A percentile compares a stretch with the other conserved stretches of the same genome.
phyloP scores from a whole-genome alignment of 768 basidiomycete species.

The Porpolomopsis calyptriformis region DNA sequence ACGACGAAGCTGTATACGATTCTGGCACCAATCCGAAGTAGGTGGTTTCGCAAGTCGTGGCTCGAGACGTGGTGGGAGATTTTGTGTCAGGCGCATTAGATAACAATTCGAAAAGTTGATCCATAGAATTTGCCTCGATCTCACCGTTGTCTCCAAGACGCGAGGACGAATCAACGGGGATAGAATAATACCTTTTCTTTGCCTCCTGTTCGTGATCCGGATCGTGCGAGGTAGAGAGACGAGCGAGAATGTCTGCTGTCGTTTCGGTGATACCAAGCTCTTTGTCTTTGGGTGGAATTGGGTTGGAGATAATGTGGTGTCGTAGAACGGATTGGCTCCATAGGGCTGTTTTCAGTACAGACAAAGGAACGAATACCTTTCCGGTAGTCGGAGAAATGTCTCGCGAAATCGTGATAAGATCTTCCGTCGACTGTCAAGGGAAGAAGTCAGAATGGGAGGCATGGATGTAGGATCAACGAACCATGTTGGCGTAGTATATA shows the following conservation, averaged over 20 bases:
- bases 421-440: conserved; percentile 31
- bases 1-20: conserved; percentile 30
- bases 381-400: conserved; percentile 68
- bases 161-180: conserved; percentile 58
- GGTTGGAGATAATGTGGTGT: conserved; percentile 38
- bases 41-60: conserved; percentile 35
- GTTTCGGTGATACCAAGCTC: conserved; percentile 58
- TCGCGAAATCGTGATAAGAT: conserved; percentile 61
- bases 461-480: conserved; percentile 21
- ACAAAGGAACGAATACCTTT: conserved; percentile 55
- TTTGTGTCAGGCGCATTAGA: conserved; percentile 4
- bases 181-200: conserved; percentile 44
- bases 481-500: conserved; percentile 85
- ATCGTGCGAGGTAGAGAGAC: conserved; percentile 13
- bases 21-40: conserved; percentile 55
- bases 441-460: conserved; percentile 4
- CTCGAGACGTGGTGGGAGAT: not conserved
- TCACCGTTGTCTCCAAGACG: conserved; percentile 64
- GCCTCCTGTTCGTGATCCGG: conserved; percentile 11
- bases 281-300: conserved; percentile 35
- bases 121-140: conserved; percentile 42
- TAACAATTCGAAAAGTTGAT: conserved; percentile 50
- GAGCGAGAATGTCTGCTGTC: conserved; percentile 39
- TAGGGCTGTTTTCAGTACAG: conserved; percentile 62
- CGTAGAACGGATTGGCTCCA: conserved; percentile 71